Conservation (phyloP, 495 filamentous ascomycete genomes). For the Cairneyella variabilis region DNA sequence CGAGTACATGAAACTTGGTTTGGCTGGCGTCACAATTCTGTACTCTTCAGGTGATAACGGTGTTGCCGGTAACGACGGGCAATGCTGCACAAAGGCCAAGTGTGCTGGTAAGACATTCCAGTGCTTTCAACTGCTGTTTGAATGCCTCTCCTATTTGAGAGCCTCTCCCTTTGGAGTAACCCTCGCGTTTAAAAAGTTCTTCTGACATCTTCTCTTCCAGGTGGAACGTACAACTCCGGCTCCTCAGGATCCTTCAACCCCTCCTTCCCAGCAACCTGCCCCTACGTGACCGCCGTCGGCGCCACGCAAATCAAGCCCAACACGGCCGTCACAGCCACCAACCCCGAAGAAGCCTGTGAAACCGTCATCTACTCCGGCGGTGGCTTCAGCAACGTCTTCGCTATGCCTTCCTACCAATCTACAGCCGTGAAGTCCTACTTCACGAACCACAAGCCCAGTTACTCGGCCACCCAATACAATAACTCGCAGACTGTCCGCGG, state of each 20-base stretch:
- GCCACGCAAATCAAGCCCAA: constrained; percentile 33
- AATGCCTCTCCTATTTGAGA: too few species aligned
- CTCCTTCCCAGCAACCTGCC: constrained; percentile 40
- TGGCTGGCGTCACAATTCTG: constrained; percentile 35
- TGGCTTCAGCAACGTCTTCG: constrained; percentile 46
- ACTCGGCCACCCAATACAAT: constrained; percentile 24
- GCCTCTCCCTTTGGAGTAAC: too few species aligned
- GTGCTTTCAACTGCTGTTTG: too few species aligned
- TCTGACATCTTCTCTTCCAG: too few species aligned
- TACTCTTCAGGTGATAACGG: constrained; percentile 38
- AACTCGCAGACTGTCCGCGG: constrained; percentile 44
- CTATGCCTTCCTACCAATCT: constrained; percentile 20
- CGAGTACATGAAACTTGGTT: constrained; percentile 37
- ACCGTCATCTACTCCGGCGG: constrained; percentile 39
- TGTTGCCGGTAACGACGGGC: constrained; percentile 36
- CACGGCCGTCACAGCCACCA: constrained; percentile 18
- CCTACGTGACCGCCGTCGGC: constrained; percentile 44
- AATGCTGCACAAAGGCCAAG: constrained; percentile 25
- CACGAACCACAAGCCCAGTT: constrained; percentile 17
- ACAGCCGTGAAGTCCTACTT: constrained; percentile 19
- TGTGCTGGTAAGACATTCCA: too few species aligned
- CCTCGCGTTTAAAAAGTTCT: too few species aligned
- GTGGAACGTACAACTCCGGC: constrained; percentile 19
- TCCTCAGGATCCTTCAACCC: constrained; percentile 31
- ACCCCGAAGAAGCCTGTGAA: constrained; percentile 21